phyloP scores from a whole-genome alignment of 805 yeast species.

The Kluyveromyces wickerhamii region DNA sequence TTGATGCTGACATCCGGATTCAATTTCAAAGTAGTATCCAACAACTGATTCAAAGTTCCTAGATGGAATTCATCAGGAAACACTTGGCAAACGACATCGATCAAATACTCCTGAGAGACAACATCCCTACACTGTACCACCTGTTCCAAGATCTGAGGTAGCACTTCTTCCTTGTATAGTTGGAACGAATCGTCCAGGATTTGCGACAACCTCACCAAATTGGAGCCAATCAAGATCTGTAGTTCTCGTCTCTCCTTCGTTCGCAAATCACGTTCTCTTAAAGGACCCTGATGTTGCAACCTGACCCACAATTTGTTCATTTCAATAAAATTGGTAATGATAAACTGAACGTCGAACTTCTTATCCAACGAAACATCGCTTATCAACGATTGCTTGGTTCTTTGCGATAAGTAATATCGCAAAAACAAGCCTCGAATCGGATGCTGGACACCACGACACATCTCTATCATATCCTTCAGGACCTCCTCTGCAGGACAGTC shows the following conservation, averaged over 20 bases:
- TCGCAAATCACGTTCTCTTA: slow-evolving; percentile 69
- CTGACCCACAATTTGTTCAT: slow-evolving; percentile 99
- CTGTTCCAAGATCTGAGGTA: slow-evolving; percentile 82
- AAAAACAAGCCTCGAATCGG: slow-evolving; percentile 88
- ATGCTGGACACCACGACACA: slow-evolving; percentile 95
- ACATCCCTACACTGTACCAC: slow-evolving; percentile 87
- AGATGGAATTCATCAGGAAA: slow-evolving; percentile 92
- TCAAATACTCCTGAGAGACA: slow-evolving; percentile 83
- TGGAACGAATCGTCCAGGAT: slow-evolving; percentile 61
- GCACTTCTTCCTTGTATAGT: slow-evolving; percentile 40
- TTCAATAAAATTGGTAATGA: slow-evolving; percentile 82
- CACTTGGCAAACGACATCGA: slow-evolving; percentile 88
- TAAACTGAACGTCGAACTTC: slow-evolving; percentile 48
- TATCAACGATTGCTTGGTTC: slow-evolving; percentile 48
- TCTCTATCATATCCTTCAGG: slow-evolving; percentile 93
- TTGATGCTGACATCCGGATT: slow-evolving; percentile 64
- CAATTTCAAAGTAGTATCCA: slow-evolving; percentile 57
- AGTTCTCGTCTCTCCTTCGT: slow-evolving; percentile 77
- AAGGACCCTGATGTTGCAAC: slow-evolving; percentile 90
- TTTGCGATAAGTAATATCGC: slow-evolving; percentile 80
- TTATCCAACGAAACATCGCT: slow-evolving; percentile 12
- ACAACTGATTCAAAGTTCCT: slow-evolving; percentile 56
- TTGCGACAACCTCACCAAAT: slow-evolving; percentile 81
- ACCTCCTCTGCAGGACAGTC: slow-evolving; percentile 80
- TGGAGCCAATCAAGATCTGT: slow-evolving; percentile 87